Base-by-base conservation (phyloP, 352 stramenopile species). In the Vaucheria bursata region DNA sequence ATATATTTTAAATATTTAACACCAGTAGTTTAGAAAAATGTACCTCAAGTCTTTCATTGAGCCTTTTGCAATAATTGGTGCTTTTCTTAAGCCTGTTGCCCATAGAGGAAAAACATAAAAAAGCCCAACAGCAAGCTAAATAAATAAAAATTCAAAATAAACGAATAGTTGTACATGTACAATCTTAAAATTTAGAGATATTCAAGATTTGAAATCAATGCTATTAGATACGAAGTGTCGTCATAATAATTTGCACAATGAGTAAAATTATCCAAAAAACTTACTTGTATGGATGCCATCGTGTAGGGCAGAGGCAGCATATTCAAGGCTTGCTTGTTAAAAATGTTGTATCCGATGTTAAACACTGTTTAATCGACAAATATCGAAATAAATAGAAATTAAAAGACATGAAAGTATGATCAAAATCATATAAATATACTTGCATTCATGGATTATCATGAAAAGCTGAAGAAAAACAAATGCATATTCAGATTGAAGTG, bases 271-370 rank as follows among this genome's bases (percentile, higher is more conserved):
- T n/a, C n/a, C n/a, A n/a, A n/a, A n/a, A n/a, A n/a, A 59, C 59
- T 34, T 29, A 69, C 59, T 87, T 93, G 88, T 33, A 92, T 87
- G 8, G 88, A 89, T 12, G 88, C 89, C 50, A 92, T 86, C 39
- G 88, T 90, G 87, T 87, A 93, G 38, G 89, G 89, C 77, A 87
- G 89, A 25, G 82, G 86, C 32, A 92, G 82, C n/a, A 88, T 79
- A 73, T 92, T 93, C 7, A 93, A 82, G n/a, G 88, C 86, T 77
- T 90, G 85, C 83, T 93, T 92, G 85, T 93, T 92, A 87, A 91
- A 92, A 71, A 93, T 93, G 83, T 92, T 92, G 88, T 92, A 93
- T 33, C 71, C 77, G 39, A 82, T 84, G 53, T 84, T 84, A 70
- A 84, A 85, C 39, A 85, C 36, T n/a, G n/a, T n/a, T n/a, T n/a